Evolutionary conservation across 805 yeast species (phyloP), one percentile per base, ranked within the genome.

Genomic region (Ogataea polymorpha): DNA sequence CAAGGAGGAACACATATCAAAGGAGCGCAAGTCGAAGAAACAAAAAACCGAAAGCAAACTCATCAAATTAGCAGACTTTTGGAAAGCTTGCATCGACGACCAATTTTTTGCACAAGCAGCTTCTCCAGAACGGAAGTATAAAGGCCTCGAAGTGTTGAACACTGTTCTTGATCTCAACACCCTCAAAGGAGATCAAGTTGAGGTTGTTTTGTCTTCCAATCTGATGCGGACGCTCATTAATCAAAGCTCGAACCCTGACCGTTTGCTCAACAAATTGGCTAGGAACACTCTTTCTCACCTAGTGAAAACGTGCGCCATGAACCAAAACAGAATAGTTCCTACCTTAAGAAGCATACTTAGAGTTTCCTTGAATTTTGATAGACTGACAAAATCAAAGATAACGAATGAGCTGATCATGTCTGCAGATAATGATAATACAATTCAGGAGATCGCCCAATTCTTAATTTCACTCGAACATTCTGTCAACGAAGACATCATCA

Each of bases 41-140:
- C 51, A 49, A 39, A 59, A 59, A 42, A 50, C 50, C 21, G 48
- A 52, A 16, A 11, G 40, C 8, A 59, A 50, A 11, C 23, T 35
- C 18, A 60, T 77, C 20, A 59, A 68, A 3, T 56, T 78, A 29
- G 59, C 67, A 7, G 93, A 86, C 39, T 89, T 91, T 59, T 89
- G 96, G 95, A 76, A 79, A 51, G 67, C 72, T 3, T 80, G 79
- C 5, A 75, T 91, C 12, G 97, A 91, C 57, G 93, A 88, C 53
- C 74, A 84, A 4, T 77, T 86, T 45, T 90, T 91, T 51, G 70
- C 86, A 5, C 79, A 77, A 26, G 78, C 81, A 49, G 72, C 96
- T 0, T 88, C 96, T 1, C 77, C 82, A 23, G 97, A 90, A 60
- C 71, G 96, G 42, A 91, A 90, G 59, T 86, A 74, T 61, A 77